phyloP scores from a whole-genome alignment of 2,329 filamentous ascomycete species.

The Lomentospora prolificans region DNA sequence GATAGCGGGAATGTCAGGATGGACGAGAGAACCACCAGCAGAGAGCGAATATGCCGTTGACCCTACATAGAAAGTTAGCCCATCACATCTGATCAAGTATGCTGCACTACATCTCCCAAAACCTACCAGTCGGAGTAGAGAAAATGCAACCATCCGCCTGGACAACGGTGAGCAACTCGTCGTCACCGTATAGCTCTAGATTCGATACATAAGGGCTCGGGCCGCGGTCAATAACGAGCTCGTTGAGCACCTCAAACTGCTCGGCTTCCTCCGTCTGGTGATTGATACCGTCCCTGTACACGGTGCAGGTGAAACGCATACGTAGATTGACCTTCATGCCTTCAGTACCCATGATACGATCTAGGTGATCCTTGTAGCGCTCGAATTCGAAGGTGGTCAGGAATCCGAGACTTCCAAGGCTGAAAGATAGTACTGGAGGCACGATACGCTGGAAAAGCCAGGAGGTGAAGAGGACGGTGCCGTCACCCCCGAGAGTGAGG shows the following conservation, averaged over 20 bases:
- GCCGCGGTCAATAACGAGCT: conserved; percentile 94
- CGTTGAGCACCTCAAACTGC: conserved; percentile 96
- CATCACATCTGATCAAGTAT: no score
- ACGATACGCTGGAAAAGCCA: conserved; percentile 90
- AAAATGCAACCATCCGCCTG: conserved; percentile 98
- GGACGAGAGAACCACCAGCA: conserved; percentile 87
- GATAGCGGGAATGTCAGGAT: conserved; percentile 94
- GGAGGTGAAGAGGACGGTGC: conserved; percentile 78
- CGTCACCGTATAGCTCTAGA: conserved; percentile 89
- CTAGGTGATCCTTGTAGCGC: conserved; percentile 76
- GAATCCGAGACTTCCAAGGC: conserved; percentile 77
- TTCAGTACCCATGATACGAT: conserved; percentile 82
- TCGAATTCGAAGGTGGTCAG: conserved; percentile 82
- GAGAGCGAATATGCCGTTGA: conserved; percentile 94
- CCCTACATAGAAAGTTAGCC: not conserved
- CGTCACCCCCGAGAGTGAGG: conserved; percentile 75
- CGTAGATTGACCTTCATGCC: conserved; percentile 96
- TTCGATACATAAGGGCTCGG: conserved; percentile 96
- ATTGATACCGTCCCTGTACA: conserved; percentile 62
- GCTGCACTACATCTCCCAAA: no score
- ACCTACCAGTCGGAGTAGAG: conserved; percentile 73
- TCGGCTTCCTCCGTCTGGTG: conserved; percentile 76
- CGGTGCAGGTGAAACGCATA: conserved; percentile 98
- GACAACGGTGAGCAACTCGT: conserved; percentile 88
- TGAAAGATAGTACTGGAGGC: conserved; percentile 76